Evolutionary conservation across 805 yeast species (phyloP).

Genomic region (Metschnikowia rubicola): DNA sequence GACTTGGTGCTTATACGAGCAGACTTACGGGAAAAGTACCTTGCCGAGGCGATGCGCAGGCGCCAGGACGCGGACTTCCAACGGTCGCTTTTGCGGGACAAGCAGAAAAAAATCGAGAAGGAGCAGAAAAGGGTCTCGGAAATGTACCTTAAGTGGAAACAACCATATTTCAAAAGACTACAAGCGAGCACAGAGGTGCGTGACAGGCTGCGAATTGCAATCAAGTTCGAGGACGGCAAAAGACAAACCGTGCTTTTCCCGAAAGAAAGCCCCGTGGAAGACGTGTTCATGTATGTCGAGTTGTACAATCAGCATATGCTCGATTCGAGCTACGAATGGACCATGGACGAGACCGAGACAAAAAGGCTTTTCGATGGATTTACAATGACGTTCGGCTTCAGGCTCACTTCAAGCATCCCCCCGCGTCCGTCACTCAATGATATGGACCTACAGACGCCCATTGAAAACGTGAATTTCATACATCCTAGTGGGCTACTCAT

Average conservation of each 20-base stretch:
- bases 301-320: conserved; percentile 41
- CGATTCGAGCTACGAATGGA: conserved; percentile 18
- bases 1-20: conserved; percentile 56
- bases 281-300: conserved; percentile 35
- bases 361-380: conserved; percentile 22
- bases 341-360: conserved; percentile 23
- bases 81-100: conserved; percentile 65
- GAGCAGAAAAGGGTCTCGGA: conserved; percentile 30
- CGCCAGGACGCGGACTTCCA: conserved; percentile 80
- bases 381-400: conserved; percentile 27
- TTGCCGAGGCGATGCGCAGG: conserved; percentile 54
- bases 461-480: conserved; percentile 58
- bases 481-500: conserved; percentile 51
- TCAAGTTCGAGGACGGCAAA: conserved; percentile 61
- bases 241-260: conserved; percentile 44
- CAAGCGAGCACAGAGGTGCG: conserved; percentile 10
- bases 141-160: conserved; percentile 33
- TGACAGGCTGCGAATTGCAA: conserved; percentile 58
- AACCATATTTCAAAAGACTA: conserved; percentile 28
- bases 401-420: conserved; percentile 36
- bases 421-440: conserved; percentile 34
- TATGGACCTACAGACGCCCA: conserved; percentile 29
- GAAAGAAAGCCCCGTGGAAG: conserved; percentile 25
- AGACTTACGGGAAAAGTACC: conserved; percentile 59
- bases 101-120: conserved; percentile 41